Percentiles rank a stretch among this genome's conserved stretches.
These are phyloP conservation scores for Aspergillus niger DNA, from an alignment of 2,329 filamentous ascomycete genomes.

Conservation along the genomic window DNA sequence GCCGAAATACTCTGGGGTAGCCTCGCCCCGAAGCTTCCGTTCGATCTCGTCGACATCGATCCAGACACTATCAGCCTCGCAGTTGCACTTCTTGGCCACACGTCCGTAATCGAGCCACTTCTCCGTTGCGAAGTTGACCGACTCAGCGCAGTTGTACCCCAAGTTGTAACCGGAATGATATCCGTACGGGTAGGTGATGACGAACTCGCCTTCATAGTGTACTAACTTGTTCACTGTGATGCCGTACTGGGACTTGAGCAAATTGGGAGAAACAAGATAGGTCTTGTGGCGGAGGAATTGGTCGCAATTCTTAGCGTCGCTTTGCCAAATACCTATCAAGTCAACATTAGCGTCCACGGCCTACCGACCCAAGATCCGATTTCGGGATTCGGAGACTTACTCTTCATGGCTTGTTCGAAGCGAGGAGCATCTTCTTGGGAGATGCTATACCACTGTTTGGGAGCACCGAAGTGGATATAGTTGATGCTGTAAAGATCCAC, in stretches of 20 bases:
- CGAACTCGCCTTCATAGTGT: slow-evolving; percentile 94
- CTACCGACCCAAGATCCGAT: not conserved
- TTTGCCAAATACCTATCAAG: slow-evolving; percentile 73
- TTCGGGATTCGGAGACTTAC: slow-evolving; percentile 31
- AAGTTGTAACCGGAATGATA: slow-evolving; percentile 98
- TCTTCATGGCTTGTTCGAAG: slow-evolving; percentile 94
- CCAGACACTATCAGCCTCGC: slow-evolving; percentile 97
- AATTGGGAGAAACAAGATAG: slow-evolving; percentile 89
- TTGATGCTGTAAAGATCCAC: slow-evolving; percentile 99
- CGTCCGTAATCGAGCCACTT: slow-evolving; percentile 94
- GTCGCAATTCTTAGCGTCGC: slow-evolving; percentile 90
- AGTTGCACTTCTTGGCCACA: slow-evolving; percentile 95
- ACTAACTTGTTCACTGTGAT: slow-evolving; percentile 96
- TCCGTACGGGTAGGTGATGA: slow-evolving; percentile 97
- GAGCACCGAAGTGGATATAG: slow-evolving; percentile 97
- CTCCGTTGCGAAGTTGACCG: slow-evolving; percentile 96
- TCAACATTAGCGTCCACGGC: not conserved
- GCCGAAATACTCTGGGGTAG: slow-evolving; percentile 55
- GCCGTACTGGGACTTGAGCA: slow-evolving; percentile 82
- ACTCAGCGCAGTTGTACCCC: slow-evolving; percentile 98
- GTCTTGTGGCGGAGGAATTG: slow-evolving; percentile 98
- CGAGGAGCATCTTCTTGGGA: slow-evolving; percentile 90
- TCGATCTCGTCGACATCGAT: slow-evolving; percentile 96
- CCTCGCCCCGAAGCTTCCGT: slow-evolving; percentile 85
- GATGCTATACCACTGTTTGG: slow-evolving; percentile 99